These are phyloP conservation scores for Solanum rostratum DNA, from an alignment of 257 asterid species.

Conservation along the genomic window DNA sequence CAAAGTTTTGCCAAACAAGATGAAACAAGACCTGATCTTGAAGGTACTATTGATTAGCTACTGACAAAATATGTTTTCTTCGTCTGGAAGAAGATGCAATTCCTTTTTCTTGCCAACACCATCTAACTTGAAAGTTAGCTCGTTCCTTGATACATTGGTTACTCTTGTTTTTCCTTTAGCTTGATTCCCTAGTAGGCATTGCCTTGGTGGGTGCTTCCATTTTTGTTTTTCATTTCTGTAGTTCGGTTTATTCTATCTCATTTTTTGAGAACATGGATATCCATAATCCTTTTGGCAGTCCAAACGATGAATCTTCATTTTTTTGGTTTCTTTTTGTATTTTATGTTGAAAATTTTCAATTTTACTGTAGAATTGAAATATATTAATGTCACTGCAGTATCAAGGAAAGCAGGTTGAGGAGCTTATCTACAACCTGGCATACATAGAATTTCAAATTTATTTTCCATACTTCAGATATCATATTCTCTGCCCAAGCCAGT, in stretches of 20 bases:
- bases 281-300: neutral
- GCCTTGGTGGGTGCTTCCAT: neutral
- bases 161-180: neutral
- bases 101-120: neutral
- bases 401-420: slow-evolving; percentile 52
- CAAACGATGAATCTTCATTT: neutral
- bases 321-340: neutral
- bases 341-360: neutral
- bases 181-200: neutral
- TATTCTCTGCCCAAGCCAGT: slow-evolving; percentile 24
- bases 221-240: neutral
- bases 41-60: neutral
- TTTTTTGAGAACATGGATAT: neutral
- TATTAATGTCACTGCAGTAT: slow-evolving; percentile 49
- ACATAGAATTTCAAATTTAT: slow-evolving; percentile 20
- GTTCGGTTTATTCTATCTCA: neutral
- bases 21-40: neutral
- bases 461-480: slow-evolving; percentile 24
- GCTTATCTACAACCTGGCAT: slow-evolving; percentile 28
- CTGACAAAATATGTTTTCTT: neutral
- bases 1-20: neutral
- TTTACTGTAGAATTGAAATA: neutral
- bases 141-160: neutral
- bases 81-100: neutral
- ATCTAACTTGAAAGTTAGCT: neutral